Percentiles rank a stretch among this genome's conserved stretches.
Evolutionary conservation across 192 early-diverging fungal species (phyloP).

Genomic region (Mortierella hygrophila): DNA sequence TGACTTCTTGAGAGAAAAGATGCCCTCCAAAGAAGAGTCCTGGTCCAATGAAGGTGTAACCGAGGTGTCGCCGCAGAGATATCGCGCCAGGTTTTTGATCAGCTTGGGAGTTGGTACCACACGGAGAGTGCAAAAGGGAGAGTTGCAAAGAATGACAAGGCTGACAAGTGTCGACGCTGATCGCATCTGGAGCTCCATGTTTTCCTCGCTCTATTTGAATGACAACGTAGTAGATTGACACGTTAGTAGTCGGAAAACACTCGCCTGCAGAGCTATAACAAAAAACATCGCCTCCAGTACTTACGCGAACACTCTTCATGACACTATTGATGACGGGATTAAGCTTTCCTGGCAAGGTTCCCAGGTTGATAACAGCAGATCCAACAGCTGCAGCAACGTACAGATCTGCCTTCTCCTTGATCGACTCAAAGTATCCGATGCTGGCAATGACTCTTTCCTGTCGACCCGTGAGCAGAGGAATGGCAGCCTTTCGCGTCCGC

Average conservation of each 20-base stretch:
- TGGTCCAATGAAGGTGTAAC: constrained; percentile 74
- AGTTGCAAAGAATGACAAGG: constrained; percentile 62
- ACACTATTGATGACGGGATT: constrained; percentile 88
- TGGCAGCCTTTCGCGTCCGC: constrained; percentile 45
- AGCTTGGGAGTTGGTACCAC: constrained; percentile 85
- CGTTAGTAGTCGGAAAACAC: neutral
- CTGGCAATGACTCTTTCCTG: constrained; percentile 73
- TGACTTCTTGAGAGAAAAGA: constrained; percentile 64
- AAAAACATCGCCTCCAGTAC: constrained; percentile 25
- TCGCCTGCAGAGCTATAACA: neutral
- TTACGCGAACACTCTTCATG: constrained; percentile 88
- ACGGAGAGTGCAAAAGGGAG: constrained; percentile 52
- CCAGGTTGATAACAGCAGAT: constrained; percentile 85
- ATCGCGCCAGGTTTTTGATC: constrained; percentile 86
- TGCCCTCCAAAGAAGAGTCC: constrained; percentile 60
- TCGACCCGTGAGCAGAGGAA: constrained; percentile 67
- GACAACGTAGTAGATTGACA: neutral
- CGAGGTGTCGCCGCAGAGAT: constrained; percentile 86
- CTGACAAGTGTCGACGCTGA: constrained; percentile 68
- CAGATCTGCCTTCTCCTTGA: constrained; percentile 74
- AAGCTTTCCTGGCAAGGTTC: constrained; percentile 82
- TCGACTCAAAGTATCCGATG: constrained; percentile 73
- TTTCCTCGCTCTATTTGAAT: constrained; percentile 69
- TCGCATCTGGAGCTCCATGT: constrained; percentile 65
- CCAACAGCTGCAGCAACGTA: constrained; percentile 81